phyloP scores from a whole-genome alignment of 805 yeast species.

The Lipomyces anomalus region DNA sequence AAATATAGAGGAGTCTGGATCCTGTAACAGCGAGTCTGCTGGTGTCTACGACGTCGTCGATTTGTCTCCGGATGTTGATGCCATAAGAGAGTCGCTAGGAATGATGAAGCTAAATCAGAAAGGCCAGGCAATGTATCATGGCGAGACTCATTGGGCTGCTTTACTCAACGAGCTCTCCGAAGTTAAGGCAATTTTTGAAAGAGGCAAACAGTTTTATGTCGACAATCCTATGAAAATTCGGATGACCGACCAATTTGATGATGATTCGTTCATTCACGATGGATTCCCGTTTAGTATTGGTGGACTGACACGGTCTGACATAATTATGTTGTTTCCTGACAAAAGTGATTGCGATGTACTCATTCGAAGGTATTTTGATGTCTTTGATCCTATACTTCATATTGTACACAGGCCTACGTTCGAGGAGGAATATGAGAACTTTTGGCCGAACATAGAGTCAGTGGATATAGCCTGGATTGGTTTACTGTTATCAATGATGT shows the following conservation, averaged over 20 bases:
- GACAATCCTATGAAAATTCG: background rate
- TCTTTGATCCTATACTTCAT: constrained; percentile 28
- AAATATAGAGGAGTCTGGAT: no score
- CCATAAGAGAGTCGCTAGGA: constrained; percentile 31
- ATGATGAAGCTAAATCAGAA: constrained; percentile 33
- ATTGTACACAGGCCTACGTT: constrained; percentile 31
- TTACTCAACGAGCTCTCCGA: constrained; percentile 28
- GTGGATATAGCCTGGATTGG: constrained; percentile 32
- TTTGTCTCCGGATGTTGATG: constrained; percentile 17
- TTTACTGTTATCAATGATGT: constrained; percentile 28
- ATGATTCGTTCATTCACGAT: background rate
- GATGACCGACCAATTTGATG: background rate
- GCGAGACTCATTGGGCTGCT: constrained; percentile 35
- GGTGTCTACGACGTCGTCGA: constrained; percentile 1
- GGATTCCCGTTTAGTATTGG: constrained; percentile 18
- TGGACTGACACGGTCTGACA: constrained; percentile 18
- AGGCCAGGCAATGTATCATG: constrained; percentile 33
- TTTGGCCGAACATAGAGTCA: constrained; percentile 29
- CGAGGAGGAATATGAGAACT: constrained; percentile 26
- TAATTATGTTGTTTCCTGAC: constrained; percentile 28
- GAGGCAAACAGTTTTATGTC: constrained; percentile 4
- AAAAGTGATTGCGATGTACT: constrained; percentile 25
- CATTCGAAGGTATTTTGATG: constrained; percentile 28
- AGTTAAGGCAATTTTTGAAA: constrained; percentile 18
- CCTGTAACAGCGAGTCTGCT: no score